phyloP scores from a whole-genome alignment of 345 rosid species.

The Tarenaya hassleriana region DNA sequence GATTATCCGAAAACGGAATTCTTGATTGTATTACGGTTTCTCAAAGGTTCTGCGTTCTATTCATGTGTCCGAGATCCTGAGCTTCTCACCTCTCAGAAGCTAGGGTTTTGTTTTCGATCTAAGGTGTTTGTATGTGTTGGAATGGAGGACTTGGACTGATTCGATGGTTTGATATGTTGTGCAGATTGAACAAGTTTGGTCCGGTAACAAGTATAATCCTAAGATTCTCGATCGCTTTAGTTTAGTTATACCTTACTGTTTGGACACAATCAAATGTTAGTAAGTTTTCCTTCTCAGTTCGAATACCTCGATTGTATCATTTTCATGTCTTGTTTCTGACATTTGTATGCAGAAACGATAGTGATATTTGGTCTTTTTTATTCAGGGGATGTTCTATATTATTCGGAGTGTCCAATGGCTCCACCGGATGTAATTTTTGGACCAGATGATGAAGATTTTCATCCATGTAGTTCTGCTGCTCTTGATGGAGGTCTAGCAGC shows the following conservation, averaged over 20 bases:
- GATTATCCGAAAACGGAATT: not conserved
- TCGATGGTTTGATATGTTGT: conserved; percentile 8
- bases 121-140: conserved; percentile 12
- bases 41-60: not conserved
- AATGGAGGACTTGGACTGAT: not conserved
- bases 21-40: not conserved
- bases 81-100: not conserved
- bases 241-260: conserved; percentile 81
- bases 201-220: conserved; percentile 59
- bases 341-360: not conserved
- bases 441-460: conserved; percentile 69
- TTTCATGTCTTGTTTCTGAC: not conserved
- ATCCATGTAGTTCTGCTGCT: conserved; percentile 33
- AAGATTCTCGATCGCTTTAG: conserved; percentile 74
- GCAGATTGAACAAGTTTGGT: conserved; percentile 79
- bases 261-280: conserved; percentile 73
- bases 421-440: conserved; percentile 90
- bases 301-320: too few species aligned
- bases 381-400: conserved; percentile 84
- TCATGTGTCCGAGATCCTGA: not conserved
- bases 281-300: conserved; percentile 21
- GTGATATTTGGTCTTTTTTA: not conserved
- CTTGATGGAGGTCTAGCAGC: conserved; percentile 30
- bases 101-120: not conserved
- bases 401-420: conserved; percentile 60